Evolutionary conservation across 1,284 basidiomycete species (phyloP).

Genomic region (Sphaerobolus stellatus): DNA sequence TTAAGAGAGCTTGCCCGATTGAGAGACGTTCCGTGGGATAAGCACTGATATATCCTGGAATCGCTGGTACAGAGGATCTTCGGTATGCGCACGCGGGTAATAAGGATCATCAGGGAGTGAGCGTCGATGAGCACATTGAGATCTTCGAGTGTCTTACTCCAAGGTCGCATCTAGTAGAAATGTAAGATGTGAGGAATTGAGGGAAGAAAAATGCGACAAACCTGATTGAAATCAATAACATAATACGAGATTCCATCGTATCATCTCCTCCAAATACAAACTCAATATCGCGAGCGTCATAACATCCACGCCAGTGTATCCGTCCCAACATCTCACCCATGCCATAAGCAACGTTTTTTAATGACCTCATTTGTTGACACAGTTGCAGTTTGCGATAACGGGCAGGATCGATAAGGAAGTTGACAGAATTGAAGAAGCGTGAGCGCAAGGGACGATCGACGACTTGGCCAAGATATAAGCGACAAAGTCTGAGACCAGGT

Average conservation of each 20-base stretch:
- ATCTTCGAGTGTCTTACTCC: constrained; percentile 15
- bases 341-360: constrained; percentile 13
- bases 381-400: constrained; percentile 16
- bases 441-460: not conserved
- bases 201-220: constrained; percentile 6
- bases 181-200: not conserved
- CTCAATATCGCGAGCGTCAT: constrained; percentile 34
- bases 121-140: constrained; percentile 25
- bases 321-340: constrained; percentile 32
- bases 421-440: constrained; percentile 17
- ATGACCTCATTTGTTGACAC: not conserved
- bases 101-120: constrained; percentile 35
- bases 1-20: too few relatives aligned
- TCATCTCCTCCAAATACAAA: constrained; percentile 30
- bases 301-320: constrained; percentile 26
- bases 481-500: constrained; percentile 15
- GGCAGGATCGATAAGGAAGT: constrained; percentile 22
- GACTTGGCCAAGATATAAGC: constrained; percentile 21
- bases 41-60: too few relatives aligned
- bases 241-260: constrained; percentile 17
- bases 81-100: constrained; percentile 28
- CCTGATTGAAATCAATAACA: constrained; percentile 37
- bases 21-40: too few relatives aligned
- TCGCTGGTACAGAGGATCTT: constrained; percentile 22
- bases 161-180: constrained; percentile 21